Base-by-base conservation (phyloP, 331 rosid genomes). In the Acacia concinna region DNA sequence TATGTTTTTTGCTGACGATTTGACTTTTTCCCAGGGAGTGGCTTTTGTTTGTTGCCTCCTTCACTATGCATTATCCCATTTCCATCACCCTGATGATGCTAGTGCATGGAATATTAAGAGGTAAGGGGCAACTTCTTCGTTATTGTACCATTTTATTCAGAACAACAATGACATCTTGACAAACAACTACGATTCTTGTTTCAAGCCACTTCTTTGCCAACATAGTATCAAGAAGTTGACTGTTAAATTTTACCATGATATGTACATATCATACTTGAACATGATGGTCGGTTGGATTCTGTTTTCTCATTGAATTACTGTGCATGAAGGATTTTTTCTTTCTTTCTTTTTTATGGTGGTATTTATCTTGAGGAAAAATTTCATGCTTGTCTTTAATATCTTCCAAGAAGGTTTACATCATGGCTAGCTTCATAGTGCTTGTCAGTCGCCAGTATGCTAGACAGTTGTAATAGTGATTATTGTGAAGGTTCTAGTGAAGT, bases 41-140 rank as follows among this genome's bases (percentile, higher is more conserved):
- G 97, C 97, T 47, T 90, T 91, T 74, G 78, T 90, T 78, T 93
- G 93, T 86, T 93, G 93, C 86, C 81, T 86, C 74, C 73, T 87
- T 73, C 90, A 90, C 79, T 85, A 87, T 73, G 89, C 87, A 68
- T 82, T 91, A 75, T 88, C 93, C 68, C 87, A 83, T 73, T 78
- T 91, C 84, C 88, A 44, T 70, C 91, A 87, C 71, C 89, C 90
- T 77, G 89, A 84, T 28, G 85, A 87, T 81, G 69, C 86, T 80
- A 90, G 84, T 85, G 74, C 88, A 13, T 86, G 90, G 90, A 91
- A 84, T 84, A 68, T 74, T 67, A 86, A 90, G 86, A 95, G 98
- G 99, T 93, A 83, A 85, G 56, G 49, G 74, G 73, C 76, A 78
- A 81, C 69, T 81, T 60, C 69, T 81, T 60, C 38, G 0, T 47